Percentiles rank a stretch among this genome's conserved stretches.
Evolutionary conservation across 305 asterid genomes (phyloP).

Genomic region (Nicotiana rustica): DNA sequence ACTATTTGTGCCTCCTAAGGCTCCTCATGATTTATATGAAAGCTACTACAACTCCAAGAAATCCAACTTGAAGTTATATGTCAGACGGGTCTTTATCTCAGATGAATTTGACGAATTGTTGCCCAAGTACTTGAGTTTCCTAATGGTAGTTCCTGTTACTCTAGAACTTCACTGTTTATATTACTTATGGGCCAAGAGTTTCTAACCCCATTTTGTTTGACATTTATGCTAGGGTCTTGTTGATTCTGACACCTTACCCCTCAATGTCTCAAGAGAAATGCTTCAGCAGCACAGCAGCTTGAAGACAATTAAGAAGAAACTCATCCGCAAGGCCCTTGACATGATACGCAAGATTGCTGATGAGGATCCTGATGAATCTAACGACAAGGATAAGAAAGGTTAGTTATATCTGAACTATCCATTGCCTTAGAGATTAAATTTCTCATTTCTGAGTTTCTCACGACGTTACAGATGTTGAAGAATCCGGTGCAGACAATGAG

Average conservation of each 20-base stretch:
- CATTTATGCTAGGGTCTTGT: slow-evolving; percentile 77
- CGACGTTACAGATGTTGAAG: slow-evolving; percentile 64
- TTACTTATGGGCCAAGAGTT: no score
- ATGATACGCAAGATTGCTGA: slow-evolving; percentile 96
- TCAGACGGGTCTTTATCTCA: slow-evolving; percentile 81
- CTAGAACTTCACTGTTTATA: not conserved
- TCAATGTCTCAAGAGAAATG: slow-evolving; percentile 97
- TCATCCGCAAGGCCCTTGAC: slow-evolving; percentile 95
- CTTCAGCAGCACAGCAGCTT: slow-evolving; percentile 94
- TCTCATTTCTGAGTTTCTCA: not conserved
- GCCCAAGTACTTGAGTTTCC: slow-evolving; percentile 81
- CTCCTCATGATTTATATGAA: slow-evolving; percentile 84
- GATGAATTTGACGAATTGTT: slow-evolving; percentile 86
- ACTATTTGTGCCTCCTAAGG: slow-evolving; percentile 85
- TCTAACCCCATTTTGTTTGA: no score
- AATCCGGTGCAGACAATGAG: slow-evolving; percentile 66
- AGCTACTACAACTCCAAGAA: slow-evolving; percentile 76
- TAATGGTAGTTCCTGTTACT: slow-evolving; percentile 53
- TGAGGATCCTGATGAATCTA: slow-evolving; percentile 93
- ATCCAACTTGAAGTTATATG: slow-evolving; percentile 74
- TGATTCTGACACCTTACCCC: slow-evolving; percentile 97
- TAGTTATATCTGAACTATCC: not conserved
- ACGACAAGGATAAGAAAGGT: slow-evolving; percentile 76
- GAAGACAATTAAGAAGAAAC: slow-evolving; percentile 95
- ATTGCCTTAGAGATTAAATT: not conserved